A percentile compares a stretch with the other conserved stretches of the same genome.
Conservation (phyloP, 2,329 filamentous ascomycete species). For the Fusarium domesticum region DNA sequence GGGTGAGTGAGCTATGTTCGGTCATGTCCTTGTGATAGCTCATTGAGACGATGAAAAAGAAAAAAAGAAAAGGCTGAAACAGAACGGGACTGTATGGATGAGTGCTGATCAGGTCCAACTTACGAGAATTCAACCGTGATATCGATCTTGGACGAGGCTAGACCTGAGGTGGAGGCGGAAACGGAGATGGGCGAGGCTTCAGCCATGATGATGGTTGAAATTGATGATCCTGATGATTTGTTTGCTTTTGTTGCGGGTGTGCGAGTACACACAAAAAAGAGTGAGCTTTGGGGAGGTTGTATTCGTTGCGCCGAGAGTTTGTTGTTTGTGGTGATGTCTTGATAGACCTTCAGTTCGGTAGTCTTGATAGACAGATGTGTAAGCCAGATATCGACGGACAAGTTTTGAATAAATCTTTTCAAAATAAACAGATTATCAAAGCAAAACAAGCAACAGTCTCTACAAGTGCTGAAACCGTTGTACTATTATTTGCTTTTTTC, state of each 20-base stretch:
- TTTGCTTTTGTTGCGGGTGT: slow-evolving; percentile 2
- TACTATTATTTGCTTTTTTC: too few species aligned
- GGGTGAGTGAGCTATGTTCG: neutral
- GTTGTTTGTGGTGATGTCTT: too few species aligned
- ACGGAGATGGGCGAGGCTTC: too few species aligned
- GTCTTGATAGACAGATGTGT: too few species aligned
- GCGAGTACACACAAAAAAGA: neutral
- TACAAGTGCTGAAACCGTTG: too few species aligned
- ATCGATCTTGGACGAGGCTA: slow-evolving; percentile 40
- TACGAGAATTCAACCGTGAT: slow-evolving; percentile 71
- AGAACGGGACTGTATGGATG: slow-evolving; percentile 4
- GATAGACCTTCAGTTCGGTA: too few species aligned
- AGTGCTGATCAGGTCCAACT: slow-evolving; percentile 23
- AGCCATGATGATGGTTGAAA: slow-evolving; percentile 16
- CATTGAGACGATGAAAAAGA: slow-evolving; percentile 9
- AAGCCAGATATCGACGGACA: too few species aligned
- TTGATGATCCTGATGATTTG: slow-evolving; percentile 1
- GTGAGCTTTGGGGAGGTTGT: neutral
- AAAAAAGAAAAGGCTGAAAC: slow-evolving; percentile 23
- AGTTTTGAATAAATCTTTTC: too few species aligned
- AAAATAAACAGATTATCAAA: too few species aligned
- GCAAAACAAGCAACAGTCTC: too few species aligned
- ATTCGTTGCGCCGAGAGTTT: too few species aligned
- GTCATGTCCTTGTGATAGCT: neutral
- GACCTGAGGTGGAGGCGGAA: too few species aligned